These are phyloP conservation scores for Luffa aegyptiaca DNA, from an alignment of 306 rosid species.

Conservation along the genomic window DNA sequence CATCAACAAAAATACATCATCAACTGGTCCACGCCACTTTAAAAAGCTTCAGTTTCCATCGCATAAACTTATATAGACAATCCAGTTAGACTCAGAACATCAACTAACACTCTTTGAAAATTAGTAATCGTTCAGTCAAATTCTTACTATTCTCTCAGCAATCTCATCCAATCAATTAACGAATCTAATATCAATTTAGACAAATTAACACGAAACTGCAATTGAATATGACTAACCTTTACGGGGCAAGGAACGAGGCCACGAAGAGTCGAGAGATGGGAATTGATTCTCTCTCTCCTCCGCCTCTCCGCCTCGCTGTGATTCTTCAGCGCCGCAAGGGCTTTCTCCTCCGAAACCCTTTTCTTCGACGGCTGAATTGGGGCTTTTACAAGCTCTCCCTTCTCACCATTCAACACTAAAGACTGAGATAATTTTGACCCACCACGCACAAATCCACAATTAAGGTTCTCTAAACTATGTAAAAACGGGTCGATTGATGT, in stretches of 20 bases:
- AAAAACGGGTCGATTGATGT: constrained; percentile 28
- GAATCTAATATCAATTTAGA: neutral
- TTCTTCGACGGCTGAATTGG: constrained; percentile 38
- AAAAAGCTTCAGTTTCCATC: neutral
- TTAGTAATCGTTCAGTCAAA: neutral
- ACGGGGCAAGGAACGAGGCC: constrained; percentile 46
- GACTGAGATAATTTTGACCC: constrained; percentile 29
- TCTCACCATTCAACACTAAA: constrained; percentile 43
- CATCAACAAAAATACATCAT: neutral
- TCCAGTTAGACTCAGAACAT: neutral
- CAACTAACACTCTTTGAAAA: neutral
- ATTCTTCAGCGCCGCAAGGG: constrained; percentile 59
- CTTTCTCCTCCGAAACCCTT: constrained; percentile 49
- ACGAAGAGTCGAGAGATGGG: constrained; percentile 70
- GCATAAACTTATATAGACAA: neutral
- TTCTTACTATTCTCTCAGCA: neutral
- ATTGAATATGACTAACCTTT: constrained; percentile 32
- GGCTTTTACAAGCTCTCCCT: constrained; percentile 49
- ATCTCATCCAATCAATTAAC: neutral
- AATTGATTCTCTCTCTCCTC: constrained; percentile 82
- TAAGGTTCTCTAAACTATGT: constrained; percentile 15
- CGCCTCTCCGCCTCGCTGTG: constrained; percentile 89
- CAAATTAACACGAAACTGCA: neutral
- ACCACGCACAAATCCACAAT: constrained; percentile 15
- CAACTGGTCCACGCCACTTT: neutral